phyloP scores from a whole-genome alignment of 2,329 filamentous ascomycete genomes.

The Fusarium tanahbumbuense region DNA sequence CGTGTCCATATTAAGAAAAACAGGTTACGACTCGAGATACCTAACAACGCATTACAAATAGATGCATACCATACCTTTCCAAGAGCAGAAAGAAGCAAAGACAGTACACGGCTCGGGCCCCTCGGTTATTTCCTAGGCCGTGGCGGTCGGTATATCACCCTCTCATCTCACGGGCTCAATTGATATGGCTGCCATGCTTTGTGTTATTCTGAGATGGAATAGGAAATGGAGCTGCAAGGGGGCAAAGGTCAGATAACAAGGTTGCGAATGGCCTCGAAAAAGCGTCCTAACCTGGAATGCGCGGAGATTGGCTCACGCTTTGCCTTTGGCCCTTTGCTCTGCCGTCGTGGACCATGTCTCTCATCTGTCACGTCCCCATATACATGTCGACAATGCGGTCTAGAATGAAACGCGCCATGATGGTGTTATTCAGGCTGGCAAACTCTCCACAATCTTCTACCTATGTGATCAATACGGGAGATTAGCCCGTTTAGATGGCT shows the following conservation, averaged over 20 bases:
- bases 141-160: neutral
- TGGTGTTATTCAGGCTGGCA: constrained; percentile 20
- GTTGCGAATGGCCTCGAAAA: constrained; percentile 7
- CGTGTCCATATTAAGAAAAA: constrained; percentile 8
- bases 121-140: constrained; percentile 20
- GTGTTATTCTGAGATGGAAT: constrained; percentile 1
- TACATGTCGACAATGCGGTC: constrained; percentile 22
- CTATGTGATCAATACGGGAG: neutral
- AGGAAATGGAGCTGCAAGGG: constrained; percentile 28
- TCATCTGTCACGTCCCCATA: constrained; percentile 29
- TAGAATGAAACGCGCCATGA: constrained; percentile 30
- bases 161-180: neutral
- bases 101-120: constrained; percentile 28
- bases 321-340: constrained; percentile 4
- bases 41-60: neutral
- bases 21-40: constrained; percentile 3
- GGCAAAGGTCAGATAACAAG: constrained; percentile 21
- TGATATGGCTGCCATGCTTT: constrained; percentile 14
- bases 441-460: constrained; percentile 24
- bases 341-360: constrained; percentile 22
- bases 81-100: constrained; percentile 25
- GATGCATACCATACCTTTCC: constrained; percentile 2
- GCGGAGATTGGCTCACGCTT: constrained; percentile 22
- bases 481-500: constrained; percentile 8
- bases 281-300: constrained; percentile 24